phyloP scores from a whole-genome alignment of 345 rosid genomes.

The Salix purpurea region DNA sequence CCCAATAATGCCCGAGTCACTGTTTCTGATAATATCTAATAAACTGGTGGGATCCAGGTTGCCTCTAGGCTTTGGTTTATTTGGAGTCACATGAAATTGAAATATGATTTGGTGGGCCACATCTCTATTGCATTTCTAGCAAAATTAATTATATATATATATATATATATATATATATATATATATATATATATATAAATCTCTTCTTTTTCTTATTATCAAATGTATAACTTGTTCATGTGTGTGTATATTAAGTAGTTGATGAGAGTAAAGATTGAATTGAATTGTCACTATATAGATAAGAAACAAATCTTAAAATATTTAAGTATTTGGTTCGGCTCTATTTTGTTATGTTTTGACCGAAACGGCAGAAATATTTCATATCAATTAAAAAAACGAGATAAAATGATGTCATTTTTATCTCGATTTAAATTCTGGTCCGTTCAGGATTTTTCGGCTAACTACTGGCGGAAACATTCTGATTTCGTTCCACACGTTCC shows the following conservation, averaged over 20 bases:
- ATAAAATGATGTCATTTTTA: no score
- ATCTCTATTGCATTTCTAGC: not conserved
- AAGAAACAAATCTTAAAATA: no score
- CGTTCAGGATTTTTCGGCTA: no score
- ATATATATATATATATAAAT: not conserved
- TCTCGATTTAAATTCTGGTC: fast-evolving
- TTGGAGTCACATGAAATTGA: not conserved
- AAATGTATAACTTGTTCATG: no score
- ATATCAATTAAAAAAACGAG: no score
- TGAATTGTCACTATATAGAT: no score
- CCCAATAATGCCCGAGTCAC: not conserved
- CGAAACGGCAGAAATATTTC: no score
- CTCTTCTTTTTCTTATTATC: not conserved
- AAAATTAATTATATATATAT: not conserved
- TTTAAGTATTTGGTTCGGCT: no score
- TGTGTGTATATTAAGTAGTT: no score
- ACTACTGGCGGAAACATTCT: no score
- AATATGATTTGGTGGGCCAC: not conserved
- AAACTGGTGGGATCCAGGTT: constrained; percentile 1
- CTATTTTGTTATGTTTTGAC: no score
- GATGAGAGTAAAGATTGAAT: no score
- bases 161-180: not conserved
- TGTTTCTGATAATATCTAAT: not conserved
- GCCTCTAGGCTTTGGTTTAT: not conserved
- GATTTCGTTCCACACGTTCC: fast-evolving